Base-by-base conservation (phyloP, 2,329 filamentous ascomycete genomes). In the Dissoconium aciculare region DNA sequence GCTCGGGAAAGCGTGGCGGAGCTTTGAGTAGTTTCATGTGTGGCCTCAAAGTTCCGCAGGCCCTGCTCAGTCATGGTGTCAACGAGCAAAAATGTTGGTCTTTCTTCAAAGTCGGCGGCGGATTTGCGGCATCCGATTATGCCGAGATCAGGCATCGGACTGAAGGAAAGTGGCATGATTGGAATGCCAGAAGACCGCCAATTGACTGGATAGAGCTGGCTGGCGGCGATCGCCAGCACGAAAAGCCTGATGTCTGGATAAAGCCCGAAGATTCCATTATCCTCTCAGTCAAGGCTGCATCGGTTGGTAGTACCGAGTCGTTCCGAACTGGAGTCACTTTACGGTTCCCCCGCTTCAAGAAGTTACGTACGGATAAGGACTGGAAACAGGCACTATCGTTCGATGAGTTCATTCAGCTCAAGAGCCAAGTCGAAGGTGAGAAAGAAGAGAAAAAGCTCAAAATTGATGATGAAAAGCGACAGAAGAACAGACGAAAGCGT, bases 51-150 rank as follows among this genome's bases (percentile, higher is more conserved):
- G 19, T 35, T 5, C 26, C 30, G n/a, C 10, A 14, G 9, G 13
- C 26, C n/a, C n/a, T 26, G 11, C 19, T 33, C 13, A 32, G 4
- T 27, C 32, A 3, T 11, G n/a, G 12, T 11, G 6, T 21, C 5
- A 14, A 25, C 17, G 4, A 13, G 30, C 77, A 81, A 56, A 84
- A 82, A 53, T 91, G 75, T 49, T 80, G 75, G 46, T 93, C 84
- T n/a, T 94, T 98, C 59, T 92, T 85, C 66, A 94, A 89, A 54
- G 89, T 98, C 11, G 89, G 89, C n/a, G 89, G 89, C 31, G 89
- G 89, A 0, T 85, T 95, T 52, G 74, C 71, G 10, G 77, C 73
- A 1, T 72, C 79, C 31, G 89, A 98, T 48, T 95, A 93, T 51
- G 74, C 78, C 0, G 72, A 78, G 34, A 76, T 98, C 27, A 67